phyloP scores from a whole-genome alignment of 352 stramenopile species.

The Pythium utonaiense region DNA sequence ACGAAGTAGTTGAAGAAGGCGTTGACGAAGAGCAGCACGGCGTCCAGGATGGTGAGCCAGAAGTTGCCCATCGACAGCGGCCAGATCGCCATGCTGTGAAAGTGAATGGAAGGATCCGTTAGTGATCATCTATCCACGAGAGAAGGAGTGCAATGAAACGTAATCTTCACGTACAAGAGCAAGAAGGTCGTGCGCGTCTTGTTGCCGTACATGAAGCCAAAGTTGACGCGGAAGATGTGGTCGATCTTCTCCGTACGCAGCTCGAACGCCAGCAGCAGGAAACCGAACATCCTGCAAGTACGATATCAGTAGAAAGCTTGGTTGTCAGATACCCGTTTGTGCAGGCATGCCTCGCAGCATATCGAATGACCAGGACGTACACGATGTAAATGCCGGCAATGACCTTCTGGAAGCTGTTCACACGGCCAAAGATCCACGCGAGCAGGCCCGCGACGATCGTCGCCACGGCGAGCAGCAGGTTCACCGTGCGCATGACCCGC shows the following conservation, averaged over 20 bases:
- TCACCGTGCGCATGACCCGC: conserved; percentile 72
- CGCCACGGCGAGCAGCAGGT: conserved; percentile 67
- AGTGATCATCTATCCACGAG: not conserved
- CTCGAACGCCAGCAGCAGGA: conserved; percentile 77
- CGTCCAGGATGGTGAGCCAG: conserved; percentile 86
- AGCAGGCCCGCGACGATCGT: conserved; percentile 70
- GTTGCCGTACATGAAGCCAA: conserved; percentile 90
- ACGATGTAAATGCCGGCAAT: conserved; percentile 88
- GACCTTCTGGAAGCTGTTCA: conserved; percentile 73
- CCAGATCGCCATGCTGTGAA: conserved; percentile 82
- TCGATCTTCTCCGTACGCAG: conserved; percentile 82
- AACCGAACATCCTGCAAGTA: conserved; percentile 63
- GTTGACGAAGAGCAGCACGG: conserved; percentile 85
- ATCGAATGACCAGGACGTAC: conserved; percentile 31
- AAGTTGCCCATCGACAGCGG: conserved; percentile 88
- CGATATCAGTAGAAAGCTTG: not conserved
- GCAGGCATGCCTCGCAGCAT: not conserved
- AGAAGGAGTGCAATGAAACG: not conserved
- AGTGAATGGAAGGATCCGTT: not conserved
- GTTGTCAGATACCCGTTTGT: no score
- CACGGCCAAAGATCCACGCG: conserved; percentile 78
- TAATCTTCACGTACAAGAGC: conserved; percentile 56
- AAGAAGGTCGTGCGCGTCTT: conserved; percentile 86
- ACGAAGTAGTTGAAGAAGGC: conserved; percentile 91
- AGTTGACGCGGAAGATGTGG: conserved; percentile 76